Base-by-base conservation (phyloP, 768 basidiomycete genomes). In the Lactarius deliciosus region DNA sequence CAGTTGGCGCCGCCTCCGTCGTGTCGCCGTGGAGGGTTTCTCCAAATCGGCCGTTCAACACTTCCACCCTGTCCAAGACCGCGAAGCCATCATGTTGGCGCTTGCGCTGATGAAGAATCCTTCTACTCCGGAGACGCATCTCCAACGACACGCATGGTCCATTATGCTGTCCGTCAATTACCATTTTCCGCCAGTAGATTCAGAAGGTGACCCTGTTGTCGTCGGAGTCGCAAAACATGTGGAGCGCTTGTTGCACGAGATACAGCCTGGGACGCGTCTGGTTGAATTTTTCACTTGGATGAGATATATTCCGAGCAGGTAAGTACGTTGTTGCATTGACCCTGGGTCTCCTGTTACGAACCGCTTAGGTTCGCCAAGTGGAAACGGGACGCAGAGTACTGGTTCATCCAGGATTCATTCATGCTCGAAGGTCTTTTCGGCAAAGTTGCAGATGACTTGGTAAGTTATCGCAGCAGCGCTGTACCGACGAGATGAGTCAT, bases 1-100 rank as follows among this genome's bases (percentile, higher is more conserved):
- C 25, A 40, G 68, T 8, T 74, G 73, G 64, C 73, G 72, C 40
- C 72, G 72, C 57, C 72, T 68, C 59, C 65, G 75, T 55, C 72
- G 73, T n/a, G 16, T 36, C 63, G 73, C 50, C 64, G 74, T 32
- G 70, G 64, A 61, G 64, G 67, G 59, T 34, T 72, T n/a, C 69
- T 75, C 45, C 74, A 74, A n/a, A 74, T 71, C 41, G 62, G 60
- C 16, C 25, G 70, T 76, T 25, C 61, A 63, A 40, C 62, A 70
- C 13, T 76, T 76, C 66, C 64, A 69, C 20, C 68, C 70, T 15
- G 69, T 76, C 36, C 73, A 77, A 28, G 74, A 75, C 47, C 59
- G 65, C 40, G 76, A 79, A 70, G 75, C 75, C 3, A 69, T 65
- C 15, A 62, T 71, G 25, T 25, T 25, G 5, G n/a, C 22, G 2